Percentiles rank a stretch among this genome's conserved stretches.
Conservation (phyloP, 805 yeast genomes). For the Ogataea allantospora region DNA sequence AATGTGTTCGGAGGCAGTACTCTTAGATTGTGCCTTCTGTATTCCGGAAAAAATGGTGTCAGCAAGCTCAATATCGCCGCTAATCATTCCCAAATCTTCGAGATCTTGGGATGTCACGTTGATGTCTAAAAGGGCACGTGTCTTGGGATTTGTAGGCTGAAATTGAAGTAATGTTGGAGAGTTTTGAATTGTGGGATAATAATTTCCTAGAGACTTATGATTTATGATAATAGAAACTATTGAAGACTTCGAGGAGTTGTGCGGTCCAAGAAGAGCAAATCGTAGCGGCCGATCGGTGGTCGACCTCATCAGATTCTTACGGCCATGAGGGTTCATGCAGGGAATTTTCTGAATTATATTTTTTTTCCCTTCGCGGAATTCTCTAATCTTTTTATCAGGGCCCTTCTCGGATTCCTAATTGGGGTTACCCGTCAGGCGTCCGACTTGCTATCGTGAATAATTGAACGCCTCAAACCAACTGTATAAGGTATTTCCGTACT, state of each 20-base stretch:
- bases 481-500: constrained; percentile 57
- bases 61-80: constrained; percentile 17
- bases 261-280: constrained; percentile 34
- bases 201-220: constrained; percentile 50
- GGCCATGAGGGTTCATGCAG: constrained; percentile 3
- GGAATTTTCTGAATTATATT: neutral
- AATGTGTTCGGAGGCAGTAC: constrained; percentile 12
- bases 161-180: constrained; percentile 58
- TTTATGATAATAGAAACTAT: constrained; percentile 32
- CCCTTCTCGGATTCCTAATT: too few species aligned
- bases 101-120: constrained; percentile 42
- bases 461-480: constrained; percentile 32
- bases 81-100: constrained; percentile 27
- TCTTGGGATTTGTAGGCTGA: constrained; percentile 38
- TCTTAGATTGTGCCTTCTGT: constrained; percentile 8
- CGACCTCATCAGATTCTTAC: constrained; percentile 27
- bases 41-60: constrained; percentile 15
- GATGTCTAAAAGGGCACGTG: constrained; percentile 47
- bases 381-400: neutral
- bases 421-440: too few species aligned
- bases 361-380: constrained; percentile 1
- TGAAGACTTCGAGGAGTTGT: constrained; percentile 32
- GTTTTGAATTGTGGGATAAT: constrained; percentile 69
- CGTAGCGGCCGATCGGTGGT: constrained; percentile 32
- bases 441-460: constrained; percentile 14